These are phyloP conservation scores for Hydrangea macrophylla DNA, from an alignment of 148 eudicot species.

Conservation along the genomic window DNA sequence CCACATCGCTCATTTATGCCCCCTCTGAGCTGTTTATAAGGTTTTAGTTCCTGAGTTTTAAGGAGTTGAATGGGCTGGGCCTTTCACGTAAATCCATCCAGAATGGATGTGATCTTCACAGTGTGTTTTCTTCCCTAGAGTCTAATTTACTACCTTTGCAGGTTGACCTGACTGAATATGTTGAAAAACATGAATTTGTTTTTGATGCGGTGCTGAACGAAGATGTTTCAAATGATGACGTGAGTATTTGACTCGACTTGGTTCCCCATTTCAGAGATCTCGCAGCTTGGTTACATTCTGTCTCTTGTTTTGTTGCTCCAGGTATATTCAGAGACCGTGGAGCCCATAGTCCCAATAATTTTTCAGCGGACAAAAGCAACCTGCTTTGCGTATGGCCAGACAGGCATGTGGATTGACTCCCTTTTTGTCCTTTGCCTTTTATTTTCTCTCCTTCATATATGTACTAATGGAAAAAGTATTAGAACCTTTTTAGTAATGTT, in stretches of 20 bases:
- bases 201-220: conserved; percentile 76
- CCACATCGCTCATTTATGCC: too few relatives aligned
- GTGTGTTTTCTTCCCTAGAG: neutral
- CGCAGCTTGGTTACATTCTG: conserved; percentile 9
- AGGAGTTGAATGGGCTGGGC: too few relatives aligned
- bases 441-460: neutral
- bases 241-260: conserved; percentile 23
- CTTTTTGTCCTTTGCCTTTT: neutral
- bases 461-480: neutral
- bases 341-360: conserved; percentile 68
- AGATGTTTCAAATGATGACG: conserved; percentile 65
- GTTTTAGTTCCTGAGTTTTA: too few relatives aligned
- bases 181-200: conserved; percentile 74
- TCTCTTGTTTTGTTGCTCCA: conserved; percentile 19
- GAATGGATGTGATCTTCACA: neutral
- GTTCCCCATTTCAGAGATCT: neutral
- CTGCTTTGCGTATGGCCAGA: conserved; percentile 90
- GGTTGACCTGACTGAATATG: conserved; percentile 83
- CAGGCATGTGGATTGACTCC: conserved; percentile 42
- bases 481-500: neutral
- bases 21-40: too few relatives aligned
- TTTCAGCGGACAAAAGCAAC: conserved; percentile 84
- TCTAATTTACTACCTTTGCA: conserved; percentile 26
- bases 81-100: too few relatives aligned
- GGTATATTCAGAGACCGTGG: conserved; percentile 75